phyloP scores from a whole-genome alignment of 2,329 filamentous ascomycete species.

The Claviceps pusilla region DNA sequence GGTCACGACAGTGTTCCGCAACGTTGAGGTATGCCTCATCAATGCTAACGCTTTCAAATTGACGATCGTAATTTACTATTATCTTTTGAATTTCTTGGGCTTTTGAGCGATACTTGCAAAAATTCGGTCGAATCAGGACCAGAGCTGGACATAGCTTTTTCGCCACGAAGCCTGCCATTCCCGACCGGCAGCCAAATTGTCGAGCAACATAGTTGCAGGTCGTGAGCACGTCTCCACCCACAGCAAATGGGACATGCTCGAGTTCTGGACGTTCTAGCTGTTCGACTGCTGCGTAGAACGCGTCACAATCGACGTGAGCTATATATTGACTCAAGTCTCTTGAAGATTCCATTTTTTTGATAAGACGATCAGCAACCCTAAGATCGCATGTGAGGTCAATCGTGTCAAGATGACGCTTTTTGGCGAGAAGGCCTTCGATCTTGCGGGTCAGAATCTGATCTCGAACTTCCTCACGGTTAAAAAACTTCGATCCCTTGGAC shows the following conservation, averaged over 20 bases:
- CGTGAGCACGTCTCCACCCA: conserved; percentile 54
- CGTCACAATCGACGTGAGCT: conserved; percentile 91
- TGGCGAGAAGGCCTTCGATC: conserved; percentile 63
- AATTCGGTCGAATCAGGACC: conserved; percentile 69
- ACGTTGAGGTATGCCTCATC: conserved; percentile 96
- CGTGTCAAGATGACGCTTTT: conserved; percentile 60
- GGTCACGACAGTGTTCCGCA: conserved; percentile 63
- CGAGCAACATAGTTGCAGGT: conserved; percentile 78
- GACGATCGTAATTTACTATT: conserved; percentile 71
- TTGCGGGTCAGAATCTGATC: conserved; percentile 75
- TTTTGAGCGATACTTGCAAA: conserved; percentile 81
- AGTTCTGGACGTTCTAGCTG: conserved; percentile 72
- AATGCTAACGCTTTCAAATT: conserved; percentile 86
- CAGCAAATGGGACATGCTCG: conserved; percentile 75
- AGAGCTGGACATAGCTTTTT: conserved; percentile 84
- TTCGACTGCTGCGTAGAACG: conserved; percentile 93
- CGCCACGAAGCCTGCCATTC: conserved; percentile 92
- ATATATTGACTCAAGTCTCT: conserved; percentile 74
- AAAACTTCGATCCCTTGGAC: conserved; percentile 92
- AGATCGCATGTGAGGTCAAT: conserved; percentile 59
- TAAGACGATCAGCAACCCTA: conserved; percentile 64
- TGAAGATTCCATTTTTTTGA: conserved; percentile 61
- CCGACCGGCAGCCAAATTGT: conserved; percentile 78
- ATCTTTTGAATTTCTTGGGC: conserved; percentile 75
- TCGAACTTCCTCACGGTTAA: conserved; percentile 73